Conservation (phyloP, 116 monocot genomes). For the Thalassia testudinum region DNA sequence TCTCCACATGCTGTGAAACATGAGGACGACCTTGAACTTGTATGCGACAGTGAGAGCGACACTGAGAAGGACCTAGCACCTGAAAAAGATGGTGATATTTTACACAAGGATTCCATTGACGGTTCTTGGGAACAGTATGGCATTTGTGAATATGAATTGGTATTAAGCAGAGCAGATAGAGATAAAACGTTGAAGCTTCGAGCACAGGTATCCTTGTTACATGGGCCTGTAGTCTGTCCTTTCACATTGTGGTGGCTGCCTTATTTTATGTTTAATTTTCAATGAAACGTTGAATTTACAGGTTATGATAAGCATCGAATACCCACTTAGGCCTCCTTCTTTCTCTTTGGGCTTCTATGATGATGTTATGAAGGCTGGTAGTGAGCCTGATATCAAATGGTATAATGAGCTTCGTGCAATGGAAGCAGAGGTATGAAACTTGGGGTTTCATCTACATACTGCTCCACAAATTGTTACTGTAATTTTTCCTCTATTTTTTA, state of each 20-base stretch:
- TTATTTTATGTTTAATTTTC: not conserved
- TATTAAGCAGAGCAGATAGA: slow-evolving; percentile 29
- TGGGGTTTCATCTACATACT: not conserved
- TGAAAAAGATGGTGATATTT: slow-evolving; percentile 11
- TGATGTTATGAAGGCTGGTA: slow-evolving; percentile 14
- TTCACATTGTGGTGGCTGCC: too few species aligned
- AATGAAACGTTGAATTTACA: slow-evolving; percentile 19
- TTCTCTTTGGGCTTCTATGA: slow-evolving; percentile 31
- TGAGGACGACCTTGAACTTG: slow-evolving; percentile 58
- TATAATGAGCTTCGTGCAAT: slow-evolving; percentile 86
- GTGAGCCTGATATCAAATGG: slow-evolving; percentile 5
- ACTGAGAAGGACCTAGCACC: slow-evolving; percentile 22
- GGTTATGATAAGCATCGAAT: slow-evolving; percentile 77
- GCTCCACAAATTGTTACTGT: not conserved
- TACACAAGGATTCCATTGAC: not conserved
- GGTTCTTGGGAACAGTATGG: slow-evolving; percentile 60
- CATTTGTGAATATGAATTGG: slow-evolving; percentile 37
- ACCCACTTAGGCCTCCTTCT: slow-evolving; percentile 83
- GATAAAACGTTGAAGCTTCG: slow-evolving; percentile 44
- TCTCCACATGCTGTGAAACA: slow-evolving; percentile 21
- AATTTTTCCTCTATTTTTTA: slow-evolving; percentile 6
- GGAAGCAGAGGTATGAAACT: slow-evolving; percentile 78
- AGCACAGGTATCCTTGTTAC: slow-evolving; percentile 45
- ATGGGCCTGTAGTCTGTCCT: too few species aligned
- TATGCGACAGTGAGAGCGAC: slow-evolving; percentile 69